These are phyloP conservation scores for Vairimorpha ceranae DNA, from an alignment of 371 early-diverging fungal genomes.

Conservation along the genomic window DNA sequence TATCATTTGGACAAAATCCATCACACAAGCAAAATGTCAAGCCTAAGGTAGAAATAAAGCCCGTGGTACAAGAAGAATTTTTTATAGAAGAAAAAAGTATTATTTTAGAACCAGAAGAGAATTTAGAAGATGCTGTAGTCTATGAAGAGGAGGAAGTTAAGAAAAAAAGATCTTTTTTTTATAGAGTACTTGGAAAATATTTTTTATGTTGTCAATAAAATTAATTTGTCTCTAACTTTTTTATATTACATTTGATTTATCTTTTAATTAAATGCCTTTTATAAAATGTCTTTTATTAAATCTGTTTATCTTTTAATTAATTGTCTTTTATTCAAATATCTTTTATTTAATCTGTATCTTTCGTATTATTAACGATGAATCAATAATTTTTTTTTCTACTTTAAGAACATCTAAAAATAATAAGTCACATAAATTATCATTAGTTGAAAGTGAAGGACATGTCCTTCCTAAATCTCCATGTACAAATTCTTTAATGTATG, in stretches of 20 bases:
- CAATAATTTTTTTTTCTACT: slow-evolving; percentile 64
- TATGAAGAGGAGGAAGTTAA: background rate
- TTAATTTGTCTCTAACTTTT: too few relatives aligned
- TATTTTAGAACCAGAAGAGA: background rate
- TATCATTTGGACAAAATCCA: background rate
- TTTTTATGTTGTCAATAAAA: slow-evolving; percentile 1
- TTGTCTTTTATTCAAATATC: too few relatives aligned
- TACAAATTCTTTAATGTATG: slow-evolving; percentile 95
- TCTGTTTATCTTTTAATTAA: too few relatives aligned
- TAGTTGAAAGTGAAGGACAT: slow-evolving; percentile 69
- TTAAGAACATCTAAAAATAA: slow-evolving; percentile 74
- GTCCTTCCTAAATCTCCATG: slow-evolving; percentile 87
- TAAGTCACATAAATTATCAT: slow-evolving; percentile 68
- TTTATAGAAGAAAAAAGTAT: background rate
- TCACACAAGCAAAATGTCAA: background rate
- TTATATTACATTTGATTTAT: too few relatives aligned
- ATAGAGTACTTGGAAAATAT: background rate
- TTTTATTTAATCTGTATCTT: too few relatives aligned
- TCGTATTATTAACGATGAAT: background rate
- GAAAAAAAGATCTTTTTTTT: background rate
- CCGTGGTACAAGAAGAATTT: background rate
- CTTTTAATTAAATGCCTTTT: too few relatives aligned
- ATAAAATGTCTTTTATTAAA: too few relatives aligned
- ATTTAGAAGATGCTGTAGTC: background rate
- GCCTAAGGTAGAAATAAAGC: background rate